Conservation (phyloP, 2,329 filamentous ascomycete species). For the Sporothrix inflata region DNA sequence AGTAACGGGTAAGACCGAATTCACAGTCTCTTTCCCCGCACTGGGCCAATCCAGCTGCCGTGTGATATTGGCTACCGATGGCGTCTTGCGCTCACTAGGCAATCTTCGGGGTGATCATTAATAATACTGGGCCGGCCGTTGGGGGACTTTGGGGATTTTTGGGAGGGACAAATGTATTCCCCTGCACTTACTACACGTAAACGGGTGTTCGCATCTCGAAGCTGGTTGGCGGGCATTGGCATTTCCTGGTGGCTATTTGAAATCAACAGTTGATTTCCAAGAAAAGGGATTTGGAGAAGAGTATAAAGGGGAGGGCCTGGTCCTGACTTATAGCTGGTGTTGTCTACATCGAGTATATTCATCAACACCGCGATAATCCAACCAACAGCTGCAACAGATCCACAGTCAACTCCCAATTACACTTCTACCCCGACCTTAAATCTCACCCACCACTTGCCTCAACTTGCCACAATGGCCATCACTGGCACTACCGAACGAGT, state of each 20-base stretch:
- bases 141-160: background rate
- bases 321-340: background rate
- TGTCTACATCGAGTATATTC: background rate
- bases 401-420: background rate
- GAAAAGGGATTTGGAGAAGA: background rate
- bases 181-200: background rate
- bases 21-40: slow-evolving; percentile 11
- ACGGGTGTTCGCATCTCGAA: background rate
- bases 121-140: slow-evolving; percentile 6
- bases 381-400: too few relatives aligned
- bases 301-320: background rate
- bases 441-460: background rate
- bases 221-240: background rate
- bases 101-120: slow-evolving; percentile 9
- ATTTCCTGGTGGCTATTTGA: slow-evolving; percentile 18
- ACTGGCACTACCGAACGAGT: slow-evolving; percentile 44
- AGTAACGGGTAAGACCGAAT: too few relatives aligned
- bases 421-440: background rate
- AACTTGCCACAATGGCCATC: slow-evolving; percentile 25
- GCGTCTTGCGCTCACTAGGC: slow-evolving; percentile 5
- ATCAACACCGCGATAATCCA: background rate
- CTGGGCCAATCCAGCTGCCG: background rate
- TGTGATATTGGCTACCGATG: slow-evolving; percentile 21
- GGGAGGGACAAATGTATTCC: background rate
- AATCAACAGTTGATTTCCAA: slow-evolving; percentile 21